Base-by-base conservation (phyloP, 1,284 basidiomycete species). In the Moesziomyces sp. region DNA sequence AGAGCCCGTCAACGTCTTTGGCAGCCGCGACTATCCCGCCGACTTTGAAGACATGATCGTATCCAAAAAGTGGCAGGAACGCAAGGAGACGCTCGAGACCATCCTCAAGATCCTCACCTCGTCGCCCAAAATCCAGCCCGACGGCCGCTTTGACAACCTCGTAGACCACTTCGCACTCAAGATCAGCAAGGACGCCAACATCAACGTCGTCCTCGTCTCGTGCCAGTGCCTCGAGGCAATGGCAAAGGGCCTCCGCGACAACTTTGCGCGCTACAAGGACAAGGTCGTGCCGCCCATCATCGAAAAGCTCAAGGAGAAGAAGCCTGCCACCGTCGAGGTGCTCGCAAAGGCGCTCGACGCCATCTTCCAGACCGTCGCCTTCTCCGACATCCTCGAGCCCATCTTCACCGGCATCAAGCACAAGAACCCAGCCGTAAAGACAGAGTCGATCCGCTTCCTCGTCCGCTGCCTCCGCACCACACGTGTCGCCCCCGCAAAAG, bases 41-140 rank as follows among this genome's bases (percentile, higher is more conserved):
- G 65, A 78, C 48, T 79, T 83, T 38, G 76, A 82, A 53, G 87
- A 90, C 7, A 87, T 88, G 59, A 87, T 99, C 54, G 88, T 89
- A 14, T 97, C 95, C 5, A 90, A 92, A 0, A 99, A 99, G 85
- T 99, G 97, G 97, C 97, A 99, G 84, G 97, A 99, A 74, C 90
- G 97, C 30, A 95, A 97, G 79, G 83, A 86, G 55, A 92, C 89
- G 2, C 86, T 98, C 53, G 94, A 97, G 76, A 92, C 93, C 47
- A 87, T 97, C 43, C 87, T 91, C 60, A 89, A 89, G 16, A 86
- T 93, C 19, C 86, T 99, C 40, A 89, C 89, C 54, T 86, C 89
- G 18, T 89, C 91, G 14, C 90, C 91, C 10, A 90, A 91, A 62
- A 91, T 98, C 75, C 89, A 90, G 74, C 88, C 89, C 1, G 87